These are phyloP conservation scores for Colletotrichum musicola DNA, from an alignment of 2,329 filamentous ascomycete species.

Conservation along the genomic window DNA sequence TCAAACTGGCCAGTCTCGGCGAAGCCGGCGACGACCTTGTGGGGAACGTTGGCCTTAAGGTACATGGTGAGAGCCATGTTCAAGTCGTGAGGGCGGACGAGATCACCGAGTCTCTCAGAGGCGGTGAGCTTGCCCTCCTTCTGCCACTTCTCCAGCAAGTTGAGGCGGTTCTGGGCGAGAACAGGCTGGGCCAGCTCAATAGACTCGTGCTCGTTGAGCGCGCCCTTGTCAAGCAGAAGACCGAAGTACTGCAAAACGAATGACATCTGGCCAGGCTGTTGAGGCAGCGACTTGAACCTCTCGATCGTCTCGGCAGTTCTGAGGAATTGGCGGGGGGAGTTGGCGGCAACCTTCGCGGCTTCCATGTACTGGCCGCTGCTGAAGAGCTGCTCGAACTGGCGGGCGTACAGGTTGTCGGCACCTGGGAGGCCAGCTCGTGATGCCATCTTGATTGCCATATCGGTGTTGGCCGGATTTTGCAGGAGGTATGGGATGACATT, in stretches of 20 bases:
- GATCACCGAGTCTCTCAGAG: slow-evolving; percentile 95
- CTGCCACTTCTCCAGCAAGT: slow-evolving; percentile 97
- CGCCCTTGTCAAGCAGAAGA: slow-evolving; percentile 95
- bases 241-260: slow-evolving; percentile 98
- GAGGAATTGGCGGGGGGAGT: slow-evolving; percentile 95
- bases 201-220: slow-evolving; percentile 92
- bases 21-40: slow-evolving; percentile 95
- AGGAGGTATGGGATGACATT: slow-evolving; percentile 95
- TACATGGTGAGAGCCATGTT: slow-evolving; percentile 91
- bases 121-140: slow-evolving; percentile 95
- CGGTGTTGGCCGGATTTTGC: slow-evolving; percentile 93
- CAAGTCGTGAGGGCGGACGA: slow-evolving; percentile 90
- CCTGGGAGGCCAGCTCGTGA: slow-evolving; percentile 94
- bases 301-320: slow-evolving; percentile 96
- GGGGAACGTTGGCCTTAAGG: slow-evolving; percentile 87
- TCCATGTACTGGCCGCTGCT: slow-evolving; percentile 83
- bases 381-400: slow-evolving; percentile 92
- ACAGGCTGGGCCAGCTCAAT: slow-evolving; percentile 94
- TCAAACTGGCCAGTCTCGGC: slow-evolving; percentile 98
- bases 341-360: slow-evolving; percentile 95
- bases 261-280: slow-evolving; percentile 87
- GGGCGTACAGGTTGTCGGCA: slow-evolving; percentile 91
- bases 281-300: slow-evolving; percentile 89
- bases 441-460: slow-evolving; percentile 95
- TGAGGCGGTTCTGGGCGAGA: slow-evolving; percentile 92